A percentile compares a stretch with the other conserved stretches of the same genome.
These are phyloP conservation scores for Ettlia oleoabundans DNA, from an alignment of 139 green algal genomes.

Conservation along the genomic window DNA sequence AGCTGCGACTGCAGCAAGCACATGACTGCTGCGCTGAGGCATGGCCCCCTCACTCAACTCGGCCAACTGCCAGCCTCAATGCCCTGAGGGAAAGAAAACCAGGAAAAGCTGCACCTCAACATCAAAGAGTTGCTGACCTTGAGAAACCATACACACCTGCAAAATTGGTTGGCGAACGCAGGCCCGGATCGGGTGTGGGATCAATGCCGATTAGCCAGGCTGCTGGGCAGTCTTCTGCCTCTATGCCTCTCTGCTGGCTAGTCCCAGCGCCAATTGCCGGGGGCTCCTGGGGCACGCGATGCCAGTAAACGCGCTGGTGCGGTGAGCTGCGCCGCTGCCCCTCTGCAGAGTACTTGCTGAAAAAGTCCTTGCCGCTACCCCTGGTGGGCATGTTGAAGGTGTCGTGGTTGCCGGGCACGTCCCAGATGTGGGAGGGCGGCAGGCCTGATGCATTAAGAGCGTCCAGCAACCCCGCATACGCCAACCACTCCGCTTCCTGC, in stretches of 20 bases:
- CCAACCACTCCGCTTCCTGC: slow-evolving; percentile 59
- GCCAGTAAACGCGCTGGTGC: slow-evolving; percentile 29
- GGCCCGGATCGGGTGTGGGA: slow-evolving; percentile 53
- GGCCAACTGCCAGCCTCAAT: too few species aligned
- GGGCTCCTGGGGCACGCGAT: slow-evolving; percentile 17
- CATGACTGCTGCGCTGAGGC: too few species aligned
- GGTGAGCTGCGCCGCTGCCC: slow-evolving; percentile 35
- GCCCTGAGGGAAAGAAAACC: too few species aligned
- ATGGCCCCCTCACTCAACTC: too few species aligned
- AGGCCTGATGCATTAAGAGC: slow-evolving; percentile 16
- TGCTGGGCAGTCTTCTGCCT: slow-evolving; percentile 6
- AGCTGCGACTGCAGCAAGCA: too few species aligned
- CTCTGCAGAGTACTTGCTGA: slow-evolving; percentile 38
- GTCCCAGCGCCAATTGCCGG: neutral
- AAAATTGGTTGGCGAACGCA: slow-evolving; percentile 75
- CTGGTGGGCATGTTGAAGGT: slow-evolving; percentile 64
- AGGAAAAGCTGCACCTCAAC: too few species aligned
- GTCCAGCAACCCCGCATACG: slow-evolving; percentile 29
- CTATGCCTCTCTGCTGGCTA: neutral
- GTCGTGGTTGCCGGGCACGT: slow-evolving; percentile 72
- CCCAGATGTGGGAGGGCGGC: neutral
- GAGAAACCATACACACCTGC: too few species aligned
- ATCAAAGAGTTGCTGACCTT: too few species aligned
- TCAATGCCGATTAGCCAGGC: slow-evolving; percentile 67
- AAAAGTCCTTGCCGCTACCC: slow-evolving; percentile 52